Conservation (phyloP, 2,329 filamentous ascomycete genomes). For the Xylaria sp. region DNA sequence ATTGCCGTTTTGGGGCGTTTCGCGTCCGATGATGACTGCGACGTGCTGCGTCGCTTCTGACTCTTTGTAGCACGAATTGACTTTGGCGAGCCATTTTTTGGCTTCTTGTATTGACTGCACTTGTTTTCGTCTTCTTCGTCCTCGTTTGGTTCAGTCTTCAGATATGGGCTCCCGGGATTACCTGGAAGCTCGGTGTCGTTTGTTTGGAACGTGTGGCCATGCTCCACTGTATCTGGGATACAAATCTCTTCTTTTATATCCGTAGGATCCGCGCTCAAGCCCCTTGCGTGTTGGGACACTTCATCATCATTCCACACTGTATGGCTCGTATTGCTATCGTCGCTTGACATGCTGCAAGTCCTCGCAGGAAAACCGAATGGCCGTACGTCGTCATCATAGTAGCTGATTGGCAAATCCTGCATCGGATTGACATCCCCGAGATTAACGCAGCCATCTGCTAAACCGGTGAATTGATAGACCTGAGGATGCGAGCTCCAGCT, state of each 20-base stretch:
- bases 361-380: slow-evolving; percentile 35
- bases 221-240: slow-evolving; percentile 25
- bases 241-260: slow-evolving; percentile 37
- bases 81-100: slow-evolving; percentile 26
- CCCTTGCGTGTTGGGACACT: slow-evolving; percentile 23
- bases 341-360: slow-evolving; percentile 44
- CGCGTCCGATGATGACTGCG: slow-evolving; percentile 21
- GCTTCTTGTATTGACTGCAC: slow-evolving; percentile 33
- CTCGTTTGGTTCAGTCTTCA: slow-evolving; percentile 27
- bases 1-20: slow-evolving; percentile 38
- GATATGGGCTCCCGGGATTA: slow-evolving; percentile 21
- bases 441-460: slow-evolving; percentile 44
- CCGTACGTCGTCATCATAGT: slow-evolving; percentile 38
- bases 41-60: slow-evolving; percentile 34
- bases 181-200: slow-evolving; percentile 34
- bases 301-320: slow-evolving; percentile 30
- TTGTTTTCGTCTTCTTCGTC: slow-evolving; percentile 34
- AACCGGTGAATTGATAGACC: slow-evolving; percentile 39
- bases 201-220: slow-evolving; percentile 27
- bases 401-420: slow-evolving; percentile 39
- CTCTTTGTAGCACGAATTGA: slow-evolving; percentile 28
- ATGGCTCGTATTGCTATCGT: slow-evolving; percentile 34
- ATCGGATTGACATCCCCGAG: slow-evolving; percentile 43
- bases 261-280: slow-evolving; percentile 38
- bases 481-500: slow-evolving; percentile 36